Evolutionary conservation across 306 rosid species (phyloP), one percentile per base, ranked within the genome.

Genomic region (Rosa lucieae): DNA sequence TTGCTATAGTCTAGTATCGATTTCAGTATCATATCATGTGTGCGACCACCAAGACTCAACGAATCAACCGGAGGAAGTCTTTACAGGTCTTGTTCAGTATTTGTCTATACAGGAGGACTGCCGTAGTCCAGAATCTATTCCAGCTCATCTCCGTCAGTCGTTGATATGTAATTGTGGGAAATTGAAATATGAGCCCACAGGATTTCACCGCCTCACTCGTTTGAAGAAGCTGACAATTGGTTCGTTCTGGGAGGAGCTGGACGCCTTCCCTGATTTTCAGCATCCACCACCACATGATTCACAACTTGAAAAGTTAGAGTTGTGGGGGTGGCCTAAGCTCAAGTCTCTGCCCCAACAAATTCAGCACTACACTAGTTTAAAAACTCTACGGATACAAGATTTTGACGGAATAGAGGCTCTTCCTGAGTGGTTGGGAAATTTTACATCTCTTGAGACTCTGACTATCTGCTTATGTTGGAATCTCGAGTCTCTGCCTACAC

Each of bases 311-410:
- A 3, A 5, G 10, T 58, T 58, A 3, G 4, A 0, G 0, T n/a
- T 58, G 32, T 8, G 1, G 5, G 65, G 65, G 65, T 58, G 65
- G 65, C 32, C 65, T n/a, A 21, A 8, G 65, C 65, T 58, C 15
- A 21, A 58, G 65, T 58, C 65, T 58, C 26, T 58, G 65, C 65
- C 65, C 21, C 35, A 58, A 9, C 65, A 58, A 58, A 21, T 58
- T 21, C 65, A 58, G 21, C 65, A 21, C 65, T 6, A 3, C 5
- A 58, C 65, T 10, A 21, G 35, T 21, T 12, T 21, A 5, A 58
- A 12, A 21, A 0, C 0, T 21, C 21, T 58, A 14, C 0, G 2
- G 3, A 21, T 58, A n/a, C 0, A 0, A 0, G 2, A 1, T 3
- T 21, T 58, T 2, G 14, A 21, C 0, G 65, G 26, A 8, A 3